These are phyloP conservation scores for Daldinia sp. DNA, from an alignment of 2,329 filamentous ascomycete species.

Conservation along the genomic window DNA sequence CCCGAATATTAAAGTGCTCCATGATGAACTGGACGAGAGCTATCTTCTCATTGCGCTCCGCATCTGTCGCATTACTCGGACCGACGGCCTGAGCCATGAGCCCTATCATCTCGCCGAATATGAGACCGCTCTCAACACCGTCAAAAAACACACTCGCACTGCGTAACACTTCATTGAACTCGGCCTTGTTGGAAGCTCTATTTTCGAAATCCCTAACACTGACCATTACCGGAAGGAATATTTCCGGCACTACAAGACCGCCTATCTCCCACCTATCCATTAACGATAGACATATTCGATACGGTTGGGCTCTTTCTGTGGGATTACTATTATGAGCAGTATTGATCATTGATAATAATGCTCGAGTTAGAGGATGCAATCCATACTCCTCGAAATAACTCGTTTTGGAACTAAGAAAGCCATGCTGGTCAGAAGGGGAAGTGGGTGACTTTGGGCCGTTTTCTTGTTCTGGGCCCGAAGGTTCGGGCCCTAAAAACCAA, in stretches of 20 bases:
- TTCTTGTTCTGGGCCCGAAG: constrained; percentile 62
- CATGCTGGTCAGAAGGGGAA: constrained; percentile 58
- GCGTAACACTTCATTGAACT: constrained; percentile 87
- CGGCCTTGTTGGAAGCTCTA: constrained; percentile 71
- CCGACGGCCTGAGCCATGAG: constrained; percentile 73
- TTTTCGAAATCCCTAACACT: constrained; percentile 82
- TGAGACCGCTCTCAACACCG: constrained; percentile 92
- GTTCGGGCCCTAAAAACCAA: constrained; percentile 90
- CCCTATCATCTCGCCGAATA: constrained; percentile 84
- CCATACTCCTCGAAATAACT: constrained; percentile 88
- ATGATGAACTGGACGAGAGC: constrained; percentile 85
- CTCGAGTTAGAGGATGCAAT: constrained; percentile 77
- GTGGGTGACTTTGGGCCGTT: constrained; percentile 60
- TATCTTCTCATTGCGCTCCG: constrained; percentile 72
- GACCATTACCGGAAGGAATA: constrained; percentile 87
- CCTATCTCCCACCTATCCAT: constrained; percentile 99
- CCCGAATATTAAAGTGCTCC: constrained; percentile 88
- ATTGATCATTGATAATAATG: constrained; percentile 82
- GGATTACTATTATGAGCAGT: constrained; percentile 63
- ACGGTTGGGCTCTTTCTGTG: constrained; percentile 82
- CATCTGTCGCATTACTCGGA: constrained; percentile 57
- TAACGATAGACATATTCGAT: constrained; percentile 90
- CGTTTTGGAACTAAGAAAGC: constrained; percentile 69
- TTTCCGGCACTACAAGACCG: constrained; percentile 84
- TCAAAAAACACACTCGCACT: constrained; percentile 98